A percentile compares a stretch with the other conserved stretches of the same genome.
phyloP scores from a whole-genome alignment of 768 basidiomycete species.

The Hygrophorus russula region DNA sequence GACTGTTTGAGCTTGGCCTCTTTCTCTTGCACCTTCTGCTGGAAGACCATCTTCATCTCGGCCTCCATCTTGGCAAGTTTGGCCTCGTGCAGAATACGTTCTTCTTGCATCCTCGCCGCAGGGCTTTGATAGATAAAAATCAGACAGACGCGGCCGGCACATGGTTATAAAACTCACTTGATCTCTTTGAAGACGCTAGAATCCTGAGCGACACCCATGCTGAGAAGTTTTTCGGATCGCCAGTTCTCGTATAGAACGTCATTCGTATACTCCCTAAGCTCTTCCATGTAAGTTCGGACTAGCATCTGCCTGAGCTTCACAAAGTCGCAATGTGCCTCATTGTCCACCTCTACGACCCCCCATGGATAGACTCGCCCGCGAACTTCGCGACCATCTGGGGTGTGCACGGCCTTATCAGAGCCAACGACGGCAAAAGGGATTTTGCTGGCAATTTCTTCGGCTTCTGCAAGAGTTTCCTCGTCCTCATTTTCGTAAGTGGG shows the following conservation, averaged over 20 bases:
- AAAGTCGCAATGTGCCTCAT: constrained; percentile 98
- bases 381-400: constrained; percentile 83
- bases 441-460: constrained; percentile 96
- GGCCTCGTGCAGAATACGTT: constrained; percentile 90
- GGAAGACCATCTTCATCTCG: constrained; percentile 99
- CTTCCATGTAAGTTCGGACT: constrained; percentile 98
- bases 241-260: constrained; percentile 96
- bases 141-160: constrained; percentile 2
- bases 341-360: constrained; percentile 99
- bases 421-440: constrained; percentile 99
- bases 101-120: constrained; percentile 91
- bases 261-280: constrained; percentile 94
- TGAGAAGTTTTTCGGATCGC: constrained; percentile 89
- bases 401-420: constrained; percentile 71
- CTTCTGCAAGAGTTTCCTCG: constrained; percentile 94
- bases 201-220: constrained; percentile 98
- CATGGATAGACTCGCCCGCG: constrained; percentile 96
- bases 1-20: constrained; percentile 98
- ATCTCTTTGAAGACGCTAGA: constrained; percentile 98
- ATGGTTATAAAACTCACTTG: constrained; percentile 55
- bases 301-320: constrained; percentile 99
- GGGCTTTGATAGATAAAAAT: constrained; percentile 44
- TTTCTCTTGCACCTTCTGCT: constrained; percentile 99
- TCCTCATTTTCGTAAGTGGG: constrained; percentile 98
- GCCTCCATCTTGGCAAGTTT: constrained; percentile 99